Base-by-base conservation (phyloP, 257 asterid species). In the Cordia subcordata region DNA sequence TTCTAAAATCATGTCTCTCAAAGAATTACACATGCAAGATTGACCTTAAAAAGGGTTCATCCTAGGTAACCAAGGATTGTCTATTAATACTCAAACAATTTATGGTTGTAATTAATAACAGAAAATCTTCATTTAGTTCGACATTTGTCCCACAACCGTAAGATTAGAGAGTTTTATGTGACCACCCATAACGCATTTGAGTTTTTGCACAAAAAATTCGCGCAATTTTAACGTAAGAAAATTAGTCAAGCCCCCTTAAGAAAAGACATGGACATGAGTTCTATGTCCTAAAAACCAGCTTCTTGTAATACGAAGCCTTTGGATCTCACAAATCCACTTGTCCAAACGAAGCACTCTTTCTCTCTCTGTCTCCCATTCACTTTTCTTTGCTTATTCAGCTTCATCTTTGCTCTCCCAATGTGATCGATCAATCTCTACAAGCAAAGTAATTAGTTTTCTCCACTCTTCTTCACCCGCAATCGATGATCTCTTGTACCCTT, bases 321-420 rank as follows among this genome's bases (percentile, higher is more conserved):
- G 61, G 61, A 57, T 47, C 33, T 14, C 9, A 1, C n/a, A 4
- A 57, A 15, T 5, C 61, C 61, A 57, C 49, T 57, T 37, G 61
- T 33, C 49, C 33, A 11, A 13, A n/a, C 9, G 19, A 57, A 57
- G 16, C 8, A 35, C 47, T 42, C 47, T 42, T 11, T 57, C 33
- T 57, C 8, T 46, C 35, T 23, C 50, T 57, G 8, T 42, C 64
- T 59, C 23, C 27, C 44, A 22, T 37, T 45, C 55, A 1, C 35
- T 14, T 14, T 42, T 42, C 47, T 39, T 12, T 39, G 9, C 12
- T 27, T 27, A 10, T 8, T 42, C 10, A 3, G 47, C 47, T 42
- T 42, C n/a, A n/a, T n/a, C 47, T 42, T 42, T 42, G 47, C 47
- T 42, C 47, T 42, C n/a, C n/a, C 47, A 42, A 42, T 42, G 15